Base-by-base conservation (phyloP, 2,329 filamentous ascomycete species). In the Xylaria sp. region DNA sequence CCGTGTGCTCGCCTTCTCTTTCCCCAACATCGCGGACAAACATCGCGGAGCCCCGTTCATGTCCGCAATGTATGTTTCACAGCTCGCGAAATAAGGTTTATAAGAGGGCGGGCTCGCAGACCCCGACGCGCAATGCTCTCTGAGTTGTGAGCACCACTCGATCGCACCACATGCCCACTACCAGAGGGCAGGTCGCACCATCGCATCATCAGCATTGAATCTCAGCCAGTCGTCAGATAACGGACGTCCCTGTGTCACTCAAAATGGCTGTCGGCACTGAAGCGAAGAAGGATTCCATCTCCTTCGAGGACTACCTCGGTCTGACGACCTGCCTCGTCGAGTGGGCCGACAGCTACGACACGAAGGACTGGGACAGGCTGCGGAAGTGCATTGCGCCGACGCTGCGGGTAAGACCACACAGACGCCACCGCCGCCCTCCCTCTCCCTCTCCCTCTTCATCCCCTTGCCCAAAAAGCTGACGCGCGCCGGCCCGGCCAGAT, bases 331-430 rank as follows among this genome's bases (percentile, higher is more conserved):
- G 73, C 43, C 54, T 75, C 17, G 67, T 84, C 74, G 82, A 88
- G 67, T 87, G 86, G 86, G 85, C 84, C 61, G 84, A 88, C 72
- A 86, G 82, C 76, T 87, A 87, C 74, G 85, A 88, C 74, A 83
- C 78, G 73, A 89, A 89, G 76, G 83, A 88, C 76, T 88, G 86
- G 85, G 74, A 78, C 4, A 81, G 85, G 53, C 81, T 88, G 37
- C 70, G 77, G 58, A 83, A 82, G 65, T 85, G 83, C 78, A 87
- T 90, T 67, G 87, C 87, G 2, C 87, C 87, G 1, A 87, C 83
- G 1, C 71, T 87, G 13, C 78, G 77, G 41, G 80, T 81, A 72
- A 53, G 78, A 31, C 43, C 2, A 31, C n/a, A 19, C 13, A n/a
- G 35, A 2, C 8, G 71, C 27, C 41, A 27, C 6, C 6, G 9